These are phyloP conservation scores for Neospora caninum DNA, from an alignment of 169 alveolate genomes.

Conservation along the genomic window DNA sequence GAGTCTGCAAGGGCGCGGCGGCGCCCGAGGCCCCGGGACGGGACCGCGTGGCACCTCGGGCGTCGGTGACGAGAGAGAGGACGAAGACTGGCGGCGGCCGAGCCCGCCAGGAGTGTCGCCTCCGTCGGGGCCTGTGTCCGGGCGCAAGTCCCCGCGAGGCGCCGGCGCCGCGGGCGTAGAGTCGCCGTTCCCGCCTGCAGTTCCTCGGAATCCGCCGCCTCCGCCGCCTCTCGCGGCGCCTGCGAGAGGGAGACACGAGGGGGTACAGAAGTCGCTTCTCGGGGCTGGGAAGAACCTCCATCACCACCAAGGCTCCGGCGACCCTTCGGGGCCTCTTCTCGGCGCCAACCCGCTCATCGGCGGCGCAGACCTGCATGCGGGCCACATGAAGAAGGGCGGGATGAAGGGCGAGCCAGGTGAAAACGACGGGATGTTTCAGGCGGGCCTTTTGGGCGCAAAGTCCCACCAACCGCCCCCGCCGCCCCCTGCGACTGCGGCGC, in stretches of 20 bases:
- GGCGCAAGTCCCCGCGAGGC: neutral
- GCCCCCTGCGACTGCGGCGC: neutral
- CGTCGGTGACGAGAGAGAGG: neutral
- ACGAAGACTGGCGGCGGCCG: conserved; percentile 9
- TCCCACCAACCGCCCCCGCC: neutral
- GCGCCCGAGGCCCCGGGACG: neutral
- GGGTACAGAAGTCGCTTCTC: neutral
- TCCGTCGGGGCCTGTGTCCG: neutral
- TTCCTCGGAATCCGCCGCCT: neutral
- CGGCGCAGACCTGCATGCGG: neutral
- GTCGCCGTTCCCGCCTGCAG: neutral
- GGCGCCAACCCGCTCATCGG: neutral
- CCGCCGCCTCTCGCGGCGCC: neutral
- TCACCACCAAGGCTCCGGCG: neutral
- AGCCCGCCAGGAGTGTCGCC: neutral
- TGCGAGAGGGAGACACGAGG: neutral
- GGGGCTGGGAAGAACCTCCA: neutral
- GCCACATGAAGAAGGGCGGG: neutral
- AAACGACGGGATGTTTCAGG: neutral
- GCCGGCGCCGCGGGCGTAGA: neutral
- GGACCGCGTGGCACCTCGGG: neutral
- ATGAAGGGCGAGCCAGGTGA: neutral
- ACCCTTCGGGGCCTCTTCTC: neutral
- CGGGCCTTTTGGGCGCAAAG: neutral
- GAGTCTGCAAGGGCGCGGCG: neutral